Base-by-base conservation (phyloP, 306 rosid genomes). In the Vicia faba region DNA sequence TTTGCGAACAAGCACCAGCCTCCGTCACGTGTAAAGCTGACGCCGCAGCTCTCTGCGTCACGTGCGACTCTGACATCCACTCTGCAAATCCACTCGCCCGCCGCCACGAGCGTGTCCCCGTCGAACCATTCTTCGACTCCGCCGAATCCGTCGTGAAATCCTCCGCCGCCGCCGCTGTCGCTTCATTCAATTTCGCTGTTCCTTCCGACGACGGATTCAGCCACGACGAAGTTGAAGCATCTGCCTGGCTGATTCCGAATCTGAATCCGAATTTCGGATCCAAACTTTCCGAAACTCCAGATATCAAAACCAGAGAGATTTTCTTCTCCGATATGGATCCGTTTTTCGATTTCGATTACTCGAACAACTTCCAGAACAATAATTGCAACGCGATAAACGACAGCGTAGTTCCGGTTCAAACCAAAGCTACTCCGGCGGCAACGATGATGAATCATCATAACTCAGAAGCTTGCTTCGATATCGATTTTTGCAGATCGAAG, bases 21-120 rank as follows among this genome's bases (percentile, higher is more conserved):
- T 67, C 89, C 6, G 92, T 95, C 86, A 88, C 95, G 54, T 95
- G 99, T 81, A 90, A 88, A 78, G 99, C 99, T 0, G 99, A 95
- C 78, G 97, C 99, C 4, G 99, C 97, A 0, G 88, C 87, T 0
- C 97, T 95, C 40, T 95, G 99, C 49, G 85, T 86, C 85, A 72
- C 95, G 10, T 95, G 97, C 84, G 97, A 95, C 54, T 78, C 89
- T 0, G 97, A 95, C 20, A 88, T 95, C 83, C 99, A 95, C 80
- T 95, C 99, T 0, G 99, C 97, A 0, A 90, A 95, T 31, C 97
- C 97, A 1, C 86, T 95, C 11, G 89, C 99, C 0, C 82, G 80
- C 9, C 99, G 99, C 68, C 99, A 95, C 85, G 96, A 90, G 39
- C 95, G 99, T 0, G 85, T 90, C 12, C 95, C 97, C 3, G 90